A percentile compares a stretch with the other conserved stretches of the same genome.
Evolutionary conservation across 345 rosid genomes (phyloP).

Genomic region (Acer yangbiense): DNA sequence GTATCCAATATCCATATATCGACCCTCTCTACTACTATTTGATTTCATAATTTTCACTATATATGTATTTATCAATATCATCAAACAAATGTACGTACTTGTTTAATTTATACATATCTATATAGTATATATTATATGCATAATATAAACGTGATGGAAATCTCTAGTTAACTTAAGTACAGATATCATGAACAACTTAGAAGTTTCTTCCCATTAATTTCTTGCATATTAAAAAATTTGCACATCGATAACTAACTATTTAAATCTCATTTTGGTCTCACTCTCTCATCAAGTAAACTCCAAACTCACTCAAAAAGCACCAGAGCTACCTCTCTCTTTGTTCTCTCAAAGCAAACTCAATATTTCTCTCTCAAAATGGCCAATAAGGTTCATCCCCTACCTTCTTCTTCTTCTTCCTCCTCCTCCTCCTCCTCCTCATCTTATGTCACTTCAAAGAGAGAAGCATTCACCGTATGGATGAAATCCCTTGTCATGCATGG

Average conservation of each 20-base stretch:
- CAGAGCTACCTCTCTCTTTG: background rate
- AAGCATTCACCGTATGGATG: conserved; percentile 72
- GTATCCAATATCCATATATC: no score
- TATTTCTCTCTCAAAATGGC: conserved; percentile 31
- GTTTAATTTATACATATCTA: no score
- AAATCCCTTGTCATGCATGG: conserved; percentile 60
- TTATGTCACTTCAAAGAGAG: conserved; percentile 37
- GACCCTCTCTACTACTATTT: no score
- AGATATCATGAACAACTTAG: background rate
- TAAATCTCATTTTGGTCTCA: background rate
- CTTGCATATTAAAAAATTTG: background rate
- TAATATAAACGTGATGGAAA: conserved; percentile 8
- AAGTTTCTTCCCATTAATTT: background rate
- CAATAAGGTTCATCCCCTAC: conserved; percentile 48
- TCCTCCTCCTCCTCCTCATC: conserved; percentile 27
- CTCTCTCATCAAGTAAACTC: background rate
- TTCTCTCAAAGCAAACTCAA: background rate
- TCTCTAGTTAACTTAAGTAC: no score
- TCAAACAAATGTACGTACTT: no score
- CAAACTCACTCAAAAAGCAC: background rate
- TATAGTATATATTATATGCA: background rate
- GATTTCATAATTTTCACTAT: no score
- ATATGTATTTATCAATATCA: no score
- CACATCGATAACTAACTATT: background rate
- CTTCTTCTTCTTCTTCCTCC: conserved; percentile 23